Evolutionary conservation across 192 early-diverging fungal species (phyloP), one percentile per base, ranked within the genome.

Genomic region (Glomus cerebriforme): DNA sequence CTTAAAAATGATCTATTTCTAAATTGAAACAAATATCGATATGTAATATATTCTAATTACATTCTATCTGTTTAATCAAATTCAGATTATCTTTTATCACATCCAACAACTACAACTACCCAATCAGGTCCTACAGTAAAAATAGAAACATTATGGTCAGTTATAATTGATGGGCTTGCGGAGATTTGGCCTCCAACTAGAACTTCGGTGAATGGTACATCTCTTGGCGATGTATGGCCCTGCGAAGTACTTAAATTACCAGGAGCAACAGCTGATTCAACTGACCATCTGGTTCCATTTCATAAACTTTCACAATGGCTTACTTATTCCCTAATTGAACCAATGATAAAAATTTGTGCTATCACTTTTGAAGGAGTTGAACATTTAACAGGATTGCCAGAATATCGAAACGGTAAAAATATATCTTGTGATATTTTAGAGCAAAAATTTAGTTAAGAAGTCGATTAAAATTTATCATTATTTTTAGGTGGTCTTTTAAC

Each of bases 301-400:
- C 95, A 98, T 84, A 98, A 98, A 78, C 88, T 98, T 62, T 95
- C 95, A 7, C 97, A 98, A 82, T 98, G 97, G 97, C 91, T 98
- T 54, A 94, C 95, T 1, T 97, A 96, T 85, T 96, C 95, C 3
- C 86, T 97, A 49, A 88, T 96, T 83, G 97, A 97, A 60, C 89
- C 93, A 6, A 80, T 97, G 19, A 86, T 87, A 62, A 85, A 87
- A 27, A 32, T 81, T n/a, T n/a, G 84, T 12, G 77, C 73, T 31
- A 71, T 87, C 34, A 83, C 66, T 5, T 82, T 94, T 59, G 80
- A 82, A 8, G 92, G 91, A 17, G 77, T 88, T 8, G 90, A 93
- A 39, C 67, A 82, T 8, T 87, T 98, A 81, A 98, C 97, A 2
- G 97, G 97, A 8, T 83, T 98, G 45, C 91, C 93, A 34, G 93